phyloP scores from a whole-genome alignment of 1,139 yeast species.

The Hyphopichia fennica region DNA sequence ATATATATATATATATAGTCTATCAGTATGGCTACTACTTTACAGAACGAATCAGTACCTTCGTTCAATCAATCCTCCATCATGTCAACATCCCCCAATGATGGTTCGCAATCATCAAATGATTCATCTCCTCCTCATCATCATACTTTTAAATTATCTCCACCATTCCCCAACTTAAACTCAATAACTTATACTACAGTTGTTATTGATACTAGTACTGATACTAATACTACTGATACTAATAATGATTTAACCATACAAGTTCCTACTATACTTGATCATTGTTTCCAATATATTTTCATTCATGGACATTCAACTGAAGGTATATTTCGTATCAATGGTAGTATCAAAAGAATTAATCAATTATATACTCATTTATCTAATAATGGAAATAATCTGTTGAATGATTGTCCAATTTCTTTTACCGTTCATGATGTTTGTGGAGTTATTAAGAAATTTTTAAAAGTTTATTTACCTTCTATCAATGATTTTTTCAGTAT shows the following conservation, averaged over 20 bases:
- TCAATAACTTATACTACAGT: conserved; percentile 1
- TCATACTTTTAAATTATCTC: not conserved
- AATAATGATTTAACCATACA: not conserved
- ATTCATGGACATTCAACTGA: conserved; percentile 15
- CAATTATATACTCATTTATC: conserved; percentile 12
- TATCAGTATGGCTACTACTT: too few relatives aligned
- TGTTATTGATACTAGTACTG: too few relatives aligned
- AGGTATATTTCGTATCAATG: conserved; percentile 30
- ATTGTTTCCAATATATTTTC: conserved; percentile 18
- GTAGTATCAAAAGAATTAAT: conserved; percentile 24
- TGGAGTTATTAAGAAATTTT: conserved; percentile 18
- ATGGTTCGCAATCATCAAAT: too few relatives aligned
- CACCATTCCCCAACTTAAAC: not conserved
- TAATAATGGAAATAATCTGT: conserved; percentile 4
- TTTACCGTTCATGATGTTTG: conserved; percentile 19
- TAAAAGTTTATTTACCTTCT: conserved; percentile 6
- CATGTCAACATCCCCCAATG: too few relatives aligned
- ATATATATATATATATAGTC: too few relatives aligned
- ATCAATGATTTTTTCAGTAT: conserved; percentile 2
- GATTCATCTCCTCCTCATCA: not conserved
- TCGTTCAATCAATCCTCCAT: too few relatives aligned
- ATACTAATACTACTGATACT: too few relatives aligned
- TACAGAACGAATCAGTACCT: too few relatives aligned
- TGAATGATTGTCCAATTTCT: conserved; percentile 12
- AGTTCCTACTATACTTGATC: conserved; percentile 19